Base-by-base conservation (phyloP, 176 grass and related monocot genomes). In the Microstegium vimineum region DNA sequence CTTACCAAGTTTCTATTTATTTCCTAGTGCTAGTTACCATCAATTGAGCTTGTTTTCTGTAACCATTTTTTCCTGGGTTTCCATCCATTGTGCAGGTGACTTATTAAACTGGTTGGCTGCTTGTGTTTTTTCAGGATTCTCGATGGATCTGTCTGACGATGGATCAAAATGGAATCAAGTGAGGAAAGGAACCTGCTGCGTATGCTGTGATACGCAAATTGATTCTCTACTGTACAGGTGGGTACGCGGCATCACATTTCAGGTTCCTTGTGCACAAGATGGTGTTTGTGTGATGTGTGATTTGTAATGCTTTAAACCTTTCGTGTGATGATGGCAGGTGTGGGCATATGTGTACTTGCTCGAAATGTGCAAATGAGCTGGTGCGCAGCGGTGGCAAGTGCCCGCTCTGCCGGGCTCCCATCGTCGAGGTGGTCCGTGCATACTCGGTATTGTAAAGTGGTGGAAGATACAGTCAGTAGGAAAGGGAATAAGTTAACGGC, bases 261-360 rank as follows among this genome's bases (percentile, higher is more conserved):
- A 51, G 18, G 36, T 62, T 75, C 22, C 15, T 42, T 52, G 12
- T 79, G 15, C 43, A 68, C 30, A 27, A 13, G 16, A 16, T 26
- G 20, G 31, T 51, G 25, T 25, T 0, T 14, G 1, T 36, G 25
- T 38, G 36, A 36, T 76, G 23, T 47, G 52, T 76, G 65, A 67
- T 17, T 31, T 52, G 33, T 61, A 20, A 34, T 57, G 56, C 16
- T 20, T 34, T 59, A 71, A 83, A 83, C 25, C 40, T 25, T 64
- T 54, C 26, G n/a, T 28, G 8, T 78, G 71, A 18, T 52, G 38
- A 5, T 83, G 25, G 66, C 88, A 99, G 96, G 86, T 99, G 96
- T 10, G 96, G 96, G 14, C 96, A 99, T 83, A 95, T 99, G 96
- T 99, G 96, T 79, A 99, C 96, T 69, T 99, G 96, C 85, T 90